Evolutionary conservation across 2,329 filamentous ascomycete genomes (phyloP).

Genomic region (Curvularia sp.): DNA sequence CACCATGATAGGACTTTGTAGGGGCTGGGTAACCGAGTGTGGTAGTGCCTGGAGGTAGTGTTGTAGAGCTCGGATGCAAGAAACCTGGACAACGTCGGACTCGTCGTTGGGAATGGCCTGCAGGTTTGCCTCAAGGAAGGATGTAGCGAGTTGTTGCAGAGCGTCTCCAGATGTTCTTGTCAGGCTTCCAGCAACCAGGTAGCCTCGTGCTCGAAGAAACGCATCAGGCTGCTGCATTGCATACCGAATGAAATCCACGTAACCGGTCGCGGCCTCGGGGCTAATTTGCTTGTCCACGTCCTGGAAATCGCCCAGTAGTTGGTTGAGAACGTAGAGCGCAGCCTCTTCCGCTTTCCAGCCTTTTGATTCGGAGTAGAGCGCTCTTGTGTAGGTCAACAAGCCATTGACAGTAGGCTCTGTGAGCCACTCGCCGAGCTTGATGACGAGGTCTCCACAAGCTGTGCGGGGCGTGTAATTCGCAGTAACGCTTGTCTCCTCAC

Average conservation of each 20-base stretch:
- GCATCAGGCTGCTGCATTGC: conserved; percentile 75
- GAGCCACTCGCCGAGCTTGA: conserved; percentile 93
- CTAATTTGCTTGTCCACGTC: conserved; percentile 78
- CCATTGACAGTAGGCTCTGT: conserved; percentile 77
- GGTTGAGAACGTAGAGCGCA: conserved; percentile 82
- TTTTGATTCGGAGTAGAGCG: conserved; percentile 67
- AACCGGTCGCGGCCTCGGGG: conserved; percentile 72
- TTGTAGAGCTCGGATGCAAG: conserved; percentile 87
- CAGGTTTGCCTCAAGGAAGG: conserved; percentile 75
- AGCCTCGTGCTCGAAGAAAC: conserved; percentile 85
- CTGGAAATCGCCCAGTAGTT: conserved; percentile 81
- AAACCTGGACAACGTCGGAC: conserved; percentile 88
- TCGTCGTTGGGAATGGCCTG: conserved; percentile 76
- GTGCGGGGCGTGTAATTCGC: conserved; percentile 96
- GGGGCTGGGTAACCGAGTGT: conserved; percentile 58
- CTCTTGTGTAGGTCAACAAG: conserved; percentile 77
- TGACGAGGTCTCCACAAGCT: conserved; percentile 87
- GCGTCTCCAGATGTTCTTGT: conserved; percentile 70
- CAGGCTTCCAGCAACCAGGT: conserved; percentile 82
- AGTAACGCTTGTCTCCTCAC: conserved; percentile 92
- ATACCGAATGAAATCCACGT: conserved; percentile 80
- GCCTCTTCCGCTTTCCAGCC: conserved; percentile 78
- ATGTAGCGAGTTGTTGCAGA: conserved; percentile 63
- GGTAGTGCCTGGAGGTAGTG: conserved; percentile 66
- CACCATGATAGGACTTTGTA: conserved; percentile 67